Percentiles rank a stretch among this genome's conserved stretches.
phyloP scores from a whole-genome alignment of 139 green algal species.

The Tetradesmus obliquus region DNA sequence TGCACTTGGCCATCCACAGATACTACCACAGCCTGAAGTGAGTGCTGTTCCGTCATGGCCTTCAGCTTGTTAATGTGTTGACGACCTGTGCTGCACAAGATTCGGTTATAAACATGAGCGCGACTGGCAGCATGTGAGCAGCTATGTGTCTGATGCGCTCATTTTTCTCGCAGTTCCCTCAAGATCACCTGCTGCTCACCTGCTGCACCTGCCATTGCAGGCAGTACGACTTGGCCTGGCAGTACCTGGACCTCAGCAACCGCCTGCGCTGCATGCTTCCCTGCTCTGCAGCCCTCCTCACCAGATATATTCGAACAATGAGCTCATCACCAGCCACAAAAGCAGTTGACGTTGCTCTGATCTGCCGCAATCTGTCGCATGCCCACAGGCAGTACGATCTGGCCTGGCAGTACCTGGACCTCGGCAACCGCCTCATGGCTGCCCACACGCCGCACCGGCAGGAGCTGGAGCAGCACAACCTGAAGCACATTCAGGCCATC shows the following conservation, averaged over 20 bases:
- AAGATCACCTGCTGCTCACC: no score
- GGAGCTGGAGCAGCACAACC: conserved; percentile 35
- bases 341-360: neutral
- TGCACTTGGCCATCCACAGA: conserved; percentile 68
- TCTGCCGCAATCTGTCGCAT: neutral
- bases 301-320: no score
- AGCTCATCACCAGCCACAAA: neutral
- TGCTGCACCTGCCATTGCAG: no score
- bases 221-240: conserved; percentile 48
- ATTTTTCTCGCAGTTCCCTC: no score
- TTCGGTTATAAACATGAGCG: no score
- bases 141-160: no score
- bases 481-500: conserved; percentile 38
- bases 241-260: conserved; percentile 48
- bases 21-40: conserved; percentile 13
- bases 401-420: conserved; percentile 53
- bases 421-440: conserved; percentile 50
- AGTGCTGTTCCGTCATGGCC: neutral
- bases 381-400: neutral
- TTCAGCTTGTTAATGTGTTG: no score
- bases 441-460: conserved; percentile 19
- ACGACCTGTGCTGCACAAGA: no score
- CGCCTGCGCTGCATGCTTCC: no score
- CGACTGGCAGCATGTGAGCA: no score
- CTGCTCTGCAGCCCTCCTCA: no score